Evolutionary conservation across 2,329 filamentous ascomycete species (phyloP).

Genomic region (Colletotrichum aenigma): DNA sequence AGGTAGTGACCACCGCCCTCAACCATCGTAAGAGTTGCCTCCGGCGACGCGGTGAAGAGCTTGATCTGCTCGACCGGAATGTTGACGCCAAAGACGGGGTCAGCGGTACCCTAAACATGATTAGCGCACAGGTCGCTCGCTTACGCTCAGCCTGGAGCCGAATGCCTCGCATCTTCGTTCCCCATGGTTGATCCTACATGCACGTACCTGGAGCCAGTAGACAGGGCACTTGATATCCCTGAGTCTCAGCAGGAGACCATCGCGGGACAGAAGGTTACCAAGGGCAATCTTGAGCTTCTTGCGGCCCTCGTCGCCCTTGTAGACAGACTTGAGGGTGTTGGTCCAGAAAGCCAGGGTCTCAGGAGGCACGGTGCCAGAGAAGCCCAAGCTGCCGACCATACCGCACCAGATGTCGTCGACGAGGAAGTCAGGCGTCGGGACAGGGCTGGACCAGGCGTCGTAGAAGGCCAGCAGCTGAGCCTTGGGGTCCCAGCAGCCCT

Average conservation of each 20-base stretch:
- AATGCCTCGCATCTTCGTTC: background rate
- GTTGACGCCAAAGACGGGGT: conserved; percentile 44
- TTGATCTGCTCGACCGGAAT: conserved; percentile 53
- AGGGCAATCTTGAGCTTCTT: conserved; percentile 51
- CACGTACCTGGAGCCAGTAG: conserved; percentile 54
- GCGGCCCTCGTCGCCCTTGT: conserved; percentile 54
- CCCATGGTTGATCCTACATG: background rate
- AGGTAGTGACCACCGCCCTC: conserved; percentile 54
- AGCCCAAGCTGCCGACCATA: conserved; percentile 49
- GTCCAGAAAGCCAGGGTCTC: conserved; percentile 50
- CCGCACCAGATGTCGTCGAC: conserved; percentile 50
- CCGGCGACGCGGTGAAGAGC: conserved; percentile 49
- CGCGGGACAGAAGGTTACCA: conserved; percentile 48
- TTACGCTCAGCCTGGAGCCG: background rate
- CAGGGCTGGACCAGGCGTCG: conserved; percentile 42
- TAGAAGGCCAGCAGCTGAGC: conserved; percentile 45
- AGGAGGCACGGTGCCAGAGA: conserved; percentile 41
- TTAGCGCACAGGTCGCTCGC: background rate
- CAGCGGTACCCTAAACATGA: conserved; percentile 44
- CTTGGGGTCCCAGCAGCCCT: conserved; percentile 55
- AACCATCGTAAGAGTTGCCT: conserved; percentile 46
- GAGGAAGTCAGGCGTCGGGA: conserved; percentile 49
- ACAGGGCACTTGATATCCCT: conserved; percentile 54
- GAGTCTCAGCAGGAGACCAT: conserved; percentile 50
- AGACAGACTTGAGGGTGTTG: conserved; percentile 47